Conservation (phyloP, 345 rosid genomes). For the Bruguiera parviflora region DNA sequence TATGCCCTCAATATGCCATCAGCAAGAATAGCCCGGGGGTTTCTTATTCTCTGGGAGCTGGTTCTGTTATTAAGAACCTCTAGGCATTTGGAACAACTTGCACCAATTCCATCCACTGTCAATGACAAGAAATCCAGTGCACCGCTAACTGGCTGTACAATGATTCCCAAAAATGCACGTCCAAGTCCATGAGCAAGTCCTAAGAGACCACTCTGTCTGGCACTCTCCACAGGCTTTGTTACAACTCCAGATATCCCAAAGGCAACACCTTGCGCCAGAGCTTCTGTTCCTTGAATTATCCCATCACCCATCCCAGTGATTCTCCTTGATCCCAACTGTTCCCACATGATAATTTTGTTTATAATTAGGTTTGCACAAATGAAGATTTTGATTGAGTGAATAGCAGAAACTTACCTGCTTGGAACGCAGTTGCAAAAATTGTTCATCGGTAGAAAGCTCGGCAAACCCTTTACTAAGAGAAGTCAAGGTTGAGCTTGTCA, state of each 20-base stretch:
- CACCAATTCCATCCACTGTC: constrained; percentile 94
- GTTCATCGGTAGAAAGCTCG: constrained; percentile 96
- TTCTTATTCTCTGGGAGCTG: constrained; percentile 67
- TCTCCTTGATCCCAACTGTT: constrained; percentile 86
- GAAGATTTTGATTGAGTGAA: neutral
- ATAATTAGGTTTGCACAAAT: constrained; percentile 5
- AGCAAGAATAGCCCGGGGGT: constrained; percentile 80
- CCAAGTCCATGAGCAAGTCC: constrained; percentile 98
- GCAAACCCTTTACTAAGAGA: constrained; percentile 97
- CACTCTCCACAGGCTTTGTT: constrained; percentile 92
- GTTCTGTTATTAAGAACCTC: constrained; percentile 66
- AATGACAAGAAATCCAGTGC: constrained; percentile 92
- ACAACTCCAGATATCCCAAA: constrained; percentile 98
- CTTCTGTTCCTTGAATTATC: constrained; percentile 93
- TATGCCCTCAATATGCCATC: constrained; percentile 80
- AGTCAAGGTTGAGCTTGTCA: constrained; percentile 97
- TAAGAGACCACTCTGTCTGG: constrained; percentile 73
- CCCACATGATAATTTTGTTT: constrained; percentile 21
- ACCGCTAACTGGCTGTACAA: constrained; percentile 94
- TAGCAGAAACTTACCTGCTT: constrained; percentile 59
- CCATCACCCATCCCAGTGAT: constrained; percentile 98
- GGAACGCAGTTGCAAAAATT: constrained; percentile 83
- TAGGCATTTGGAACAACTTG: constrained; percentile 87
- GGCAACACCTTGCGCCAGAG: constrained; percentile 96
- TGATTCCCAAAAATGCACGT: constrained; percentile 72